Conservation (phyloP, 176 grass and related monocot genomes). For the Triticum dicoccoides region DNA sequence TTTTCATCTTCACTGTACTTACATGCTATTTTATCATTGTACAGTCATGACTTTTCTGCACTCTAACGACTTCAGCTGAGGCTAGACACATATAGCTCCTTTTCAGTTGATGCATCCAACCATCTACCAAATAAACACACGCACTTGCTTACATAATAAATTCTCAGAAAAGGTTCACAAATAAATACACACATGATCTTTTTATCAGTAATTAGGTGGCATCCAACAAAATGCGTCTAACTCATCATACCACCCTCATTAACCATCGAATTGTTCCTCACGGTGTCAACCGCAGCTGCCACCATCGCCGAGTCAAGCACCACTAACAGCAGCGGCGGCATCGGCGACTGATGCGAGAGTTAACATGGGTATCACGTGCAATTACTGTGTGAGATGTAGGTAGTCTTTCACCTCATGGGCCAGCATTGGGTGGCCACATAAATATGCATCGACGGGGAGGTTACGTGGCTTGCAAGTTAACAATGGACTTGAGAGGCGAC, state of each 20-base stretch:
- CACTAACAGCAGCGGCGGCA: not conserved
- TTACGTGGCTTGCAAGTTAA: not conserved
- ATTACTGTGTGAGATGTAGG: not conserved
- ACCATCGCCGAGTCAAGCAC: not conserved
- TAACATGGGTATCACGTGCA: not conserved
- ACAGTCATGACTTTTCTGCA: not conserved
- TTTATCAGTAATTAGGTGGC: not conserved
- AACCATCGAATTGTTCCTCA: not conserved
- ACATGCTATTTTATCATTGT: not conserved
- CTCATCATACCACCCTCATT: not conserved
- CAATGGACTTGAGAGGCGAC: not conserved
- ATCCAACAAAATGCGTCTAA: not conserved
- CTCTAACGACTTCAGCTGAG: not conserved
- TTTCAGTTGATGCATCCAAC: not conserved
- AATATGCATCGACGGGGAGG: not conserved
- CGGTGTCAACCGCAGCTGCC: not conserved
- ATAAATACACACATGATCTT: not conserved
- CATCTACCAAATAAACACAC: not conserved
- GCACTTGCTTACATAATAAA: not conserved
- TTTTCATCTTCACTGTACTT: not conserved
- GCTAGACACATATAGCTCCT: not conserved
- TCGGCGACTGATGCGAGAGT: not conserved
- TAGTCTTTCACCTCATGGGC: not conserved
- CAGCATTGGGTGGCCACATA: not conserved
- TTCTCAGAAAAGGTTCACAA: not conserved